Evolutionary conservation across 2,329 filamentous ascomycete species (phyloP).

Genomic region (Fusarium sp.): DNA sequence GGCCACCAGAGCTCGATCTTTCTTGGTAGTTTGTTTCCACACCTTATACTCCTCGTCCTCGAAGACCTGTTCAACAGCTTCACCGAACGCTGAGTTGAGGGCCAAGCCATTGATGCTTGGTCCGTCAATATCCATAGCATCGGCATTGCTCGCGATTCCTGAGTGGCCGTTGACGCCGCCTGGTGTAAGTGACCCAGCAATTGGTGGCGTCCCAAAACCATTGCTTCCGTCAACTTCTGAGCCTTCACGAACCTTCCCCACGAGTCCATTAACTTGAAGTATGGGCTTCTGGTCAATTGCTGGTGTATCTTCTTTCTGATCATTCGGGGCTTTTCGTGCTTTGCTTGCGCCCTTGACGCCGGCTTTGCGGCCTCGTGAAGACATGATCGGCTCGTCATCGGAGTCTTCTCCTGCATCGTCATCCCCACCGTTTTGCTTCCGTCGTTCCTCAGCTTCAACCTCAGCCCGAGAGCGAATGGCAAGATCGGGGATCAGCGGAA

Average conservation of each 20-base stretch:
- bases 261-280: conserved; percentile 74
- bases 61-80: conserved; percentile 79
- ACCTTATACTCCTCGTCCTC: conserved; percentile 96
- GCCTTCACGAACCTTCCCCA: conserved; percentile 74
- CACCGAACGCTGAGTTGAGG: conserved; percentile 72
- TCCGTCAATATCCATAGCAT: conserved; percentile 89
- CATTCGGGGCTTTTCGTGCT: conserved; percentile 79
- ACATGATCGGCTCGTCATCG: conserved; percentile 98
- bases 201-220: conserved; percentile 86
- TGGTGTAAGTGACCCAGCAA: conserved; percentile 82
- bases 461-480: conserved; percentile 91
- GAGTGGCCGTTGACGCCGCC: conserved; percentile 76
- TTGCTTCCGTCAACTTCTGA: conserved; percentile 90
- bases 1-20: conserved; percentile 87
- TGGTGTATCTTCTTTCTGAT: conserved; percentile 84
- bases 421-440: conserved; percentile 87
- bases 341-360: conserved; percentile 81
- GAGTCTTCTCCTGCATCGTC: conserved; percentile 90
- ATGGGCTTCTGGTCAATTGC: conserved; percentile 79
- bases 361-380: conserved; percentile 90
- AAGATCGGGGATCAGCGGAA: conserved; percentile 94
- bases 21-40: conserved; percentile 99
- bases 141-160: conserved; percentile 78
- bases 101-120: conserved; percentile 76
- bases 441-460: conserved; percentile 87